A percentile compares a stretch with the other conserved stretches of the same genome.
Conservation (phyloP, 345 rosid genomes). For the Punica granatum region DNA sequence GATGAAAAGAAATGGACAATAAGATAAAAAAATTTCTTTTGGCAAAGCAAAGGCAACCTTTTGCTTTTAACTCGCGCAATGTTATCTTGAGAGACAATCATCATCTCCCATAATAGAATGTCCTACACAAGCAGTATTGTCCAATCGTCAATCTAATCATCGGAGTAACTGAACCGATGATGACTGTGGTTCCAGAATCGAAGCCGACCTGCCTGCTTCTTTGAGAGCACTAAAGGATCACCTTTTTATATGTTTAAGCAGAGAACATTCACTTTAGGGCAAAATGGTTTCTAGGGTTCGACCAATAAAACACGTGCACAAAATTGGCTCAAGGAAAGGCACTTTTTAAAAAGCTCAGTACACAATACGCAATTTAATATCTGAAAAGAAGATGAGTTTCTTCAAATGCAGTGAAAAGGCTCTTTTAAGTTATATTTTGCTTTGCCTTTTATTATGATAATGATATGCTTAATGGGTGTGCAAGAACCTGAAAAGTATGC, state of each 20-base stretch:
- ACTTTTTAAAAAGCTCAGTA: neutral
- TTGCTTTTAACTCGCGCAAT: neutral
- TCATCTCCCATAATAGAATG: neutral
- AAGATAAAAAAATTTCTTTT: too few relatives aligned
- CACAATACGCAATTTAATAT: conserved; percentile 2
- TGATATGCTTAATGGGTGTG: conserved; percentile 25
- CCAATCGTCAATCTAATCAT: conserved; percentile 10
- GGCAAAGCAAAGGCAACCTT: neutral
- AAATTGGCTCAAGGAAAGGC: neutral
- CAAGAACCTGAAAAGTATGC: conserved; percentile 35
- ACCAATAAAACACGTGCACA: conserved; percentile 2
- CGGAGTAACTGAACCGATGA: conserved; percentile 22
- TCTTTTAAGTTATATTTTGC: conserved; percentile 14
- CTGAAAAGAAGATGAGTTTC: conserved; percentile 14
- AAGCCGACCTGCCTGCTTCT: neutral
- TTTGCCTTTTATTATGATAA: neutral
- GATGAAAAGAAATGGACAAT: neutral
- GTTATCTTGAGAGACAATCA: neutral
- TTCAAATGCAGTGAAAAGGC: conserved; percentile 21
- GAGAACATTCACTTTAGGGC: neutral
- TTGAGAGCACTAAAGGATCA: neutral
- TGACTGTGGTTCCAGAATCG: conserved; percentile 12
- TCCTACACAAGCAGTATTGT: neutral
- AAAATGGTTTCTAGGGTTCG: conserved; percentile 5
- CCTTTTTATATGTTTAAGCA: neutral